Evolutionary conservation across 768 basidiomycete genomes (phyloP).

Genomic region (Lentinula raphanica): DNA sequence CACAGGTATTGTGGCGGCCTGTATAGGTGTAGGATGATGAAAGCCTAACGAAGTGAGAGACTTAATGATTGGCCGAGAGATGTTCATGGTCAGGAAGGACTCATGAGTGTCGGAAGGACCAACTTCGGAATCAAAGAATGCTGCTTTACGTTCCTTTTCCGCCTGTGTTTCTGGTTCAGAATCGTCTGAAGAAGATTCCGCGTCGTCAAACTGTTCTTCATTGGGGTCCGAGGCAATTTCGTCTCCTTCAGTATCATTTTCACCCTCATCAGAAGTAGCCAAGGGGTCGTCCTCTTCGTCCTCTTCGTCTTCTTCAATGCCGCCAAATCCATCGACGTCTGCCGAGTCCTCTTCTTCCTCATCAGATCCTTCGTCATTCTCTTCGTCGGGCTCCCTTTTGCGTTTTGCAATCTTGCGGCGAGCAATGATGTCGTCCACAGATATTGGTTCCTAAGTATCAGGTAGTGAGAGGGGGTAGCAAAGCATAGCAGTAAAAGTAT

Average conservation of each 20-base stretch:
- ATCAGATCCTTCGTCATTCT: slow-evolving; percentile 27
- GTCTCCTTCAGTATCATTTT: slow-evolving; percentile 21
- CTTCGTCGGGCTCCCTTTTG: slow-evolving; percentile 47
- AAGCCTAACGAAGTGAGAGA: slow-evolving; percentile 82
- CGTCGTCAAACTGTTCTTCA: slow-evolving; percentile 7
- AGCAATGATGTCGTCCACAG: slow-evolving; percentile 89
- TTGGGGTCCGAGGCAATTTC: slow-evolving; percentile 13
- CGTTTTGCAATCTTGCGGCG: slow-evolving; percentile 63
- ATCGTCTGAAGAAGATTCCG: slow-evolving; percentile 25
- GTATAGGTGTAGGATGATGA: slow-evolving; percentile 88
- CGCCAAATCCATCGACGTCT: slow-evolving; percentile 20
- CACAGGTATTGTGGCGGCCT: slow-evolving; percentile 88
- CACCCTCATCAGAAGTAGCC: slow-evolving; percentile 28
- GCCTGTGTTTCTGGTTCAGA: slow-evolving; percentile 61
- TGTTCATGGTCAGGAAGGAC: slow-evolving; percentile 90
- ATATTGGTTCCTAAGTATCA: slow-evolving; percentile 58
- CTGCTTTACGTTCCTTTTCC: slow-evolving; percentile 74
- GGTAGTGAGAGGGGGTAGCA: slow-evolving; percentile 6
- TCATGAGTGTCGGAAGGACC: slow-evolving; percentile 48
- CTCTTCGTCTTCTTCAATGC: slow-evolving; percentile 23
- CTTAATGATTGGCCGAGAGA: slow-evolving; percentile 91
- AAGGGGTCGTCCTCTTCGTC: slow-evolving; percentile 27
- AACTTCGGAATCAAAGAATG: slow-evolving; percentile 74
- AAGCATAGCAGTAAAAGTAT: slow-evolving; percentile 1
- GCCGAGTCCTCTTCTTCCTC: slow-evolving; percentile 25